Evolutionary conservation across 177 flowering plant species (phyloP).

Genomic region (Vitis hybrid): DNA sequence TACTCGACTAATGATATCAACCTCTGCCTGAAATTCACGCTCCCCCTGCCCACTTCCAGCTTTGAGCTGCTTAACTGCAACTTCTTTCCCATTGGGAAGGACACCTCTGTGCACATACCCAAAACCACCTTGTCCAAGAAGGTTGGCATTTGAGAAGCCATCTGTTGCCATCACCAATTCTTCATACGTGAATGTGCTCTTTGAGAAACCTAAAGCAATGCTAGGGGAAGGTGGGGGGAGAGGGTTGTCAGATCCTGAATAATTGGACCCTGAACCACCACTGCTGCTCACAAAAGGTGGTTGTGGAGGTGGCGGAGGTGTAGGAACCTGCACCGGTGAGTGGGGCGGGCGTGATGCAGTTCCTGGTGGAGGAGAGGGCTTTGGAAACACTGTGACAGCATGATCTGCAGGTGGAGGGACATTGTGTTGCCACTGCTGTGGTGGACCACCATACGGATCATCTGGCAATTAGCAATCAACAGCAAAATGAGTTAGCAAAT

Average conservation of each 20-base stretch:
- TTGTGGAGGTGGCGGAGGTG: conserved; percentile 37
- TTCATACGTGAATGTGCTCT: conserved; percentile 52
- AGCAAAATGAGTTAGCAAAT: too few relatives aligned
- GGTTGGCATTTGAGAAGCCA: conserved; percentile 59
- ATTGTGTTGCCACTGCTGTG: conserved; percentile 56
- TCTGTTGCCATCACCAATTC: conserved; percentile 55
- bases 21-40: conserved; percentile 65
- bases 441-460: conserved; percentile 44
- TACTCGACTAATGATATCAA: conserved; percentile 60
- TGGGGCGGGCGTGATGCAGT: conserved; percentile 32
- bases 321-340: conserved; percentile 11
- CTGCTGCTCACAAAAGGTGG: conserved; percentile 59
- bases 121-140: conserved; percentile 67
- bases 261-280: conserved; percentile 75
- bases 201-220: conserved; percentile 50
- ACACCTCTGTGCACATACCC: conserved; percentile 60
- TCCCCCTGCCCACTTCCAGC: conserved; percentile 64
- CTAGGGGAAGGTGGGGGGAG: conserved; percentile 72
- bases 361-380: conserved; percentile 44
- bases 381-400: conserved; percentile 29
- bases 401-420: conserved; percentile 54
- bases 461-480: conserved; percentile 22
- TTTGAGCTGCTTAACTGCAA: conserved; percentile 54
- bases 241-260: conserved; percentile 54
- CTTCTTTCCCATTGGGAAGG: conserved; percentile 60